These are phyloP conservation scores for Peronospora tabacina DNA, from an alignment of 352 stramenopile species.

Conservation along the genomic window DNA sequence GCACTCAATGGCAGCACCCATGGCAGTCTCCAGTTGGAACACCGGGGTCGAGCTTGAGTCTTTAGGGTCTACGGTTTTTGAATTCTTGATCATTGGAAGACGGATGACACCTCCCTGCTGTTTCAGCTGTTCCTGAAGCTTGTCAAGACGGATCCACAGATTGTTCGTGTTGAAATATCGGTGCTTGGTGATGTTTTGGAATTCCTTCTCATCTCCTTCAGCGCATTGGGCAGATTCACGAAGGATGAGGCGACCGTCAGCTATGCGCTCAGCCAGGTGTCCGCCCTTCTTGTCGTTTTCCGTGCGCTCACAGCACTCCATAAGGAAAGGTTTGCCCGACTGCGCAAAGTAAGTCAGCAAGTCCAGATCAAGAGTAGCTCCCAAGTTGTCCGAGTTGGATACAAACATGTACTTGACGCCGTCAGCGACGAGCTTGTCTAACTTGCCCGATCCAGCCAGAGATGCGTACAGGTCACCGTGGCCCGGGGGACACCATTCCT, in stretches of 20 bases:
- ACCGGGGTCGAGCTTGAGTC: slow-evolving; percentile 77
- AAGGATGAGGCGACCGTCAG: slow-evolving; percentile 93
- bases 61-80: slow-evolving; percentile 84
- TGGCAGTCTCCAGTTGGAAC: slow-evolving; percentile 83
- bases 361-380: slow-evolving; percentile 73
- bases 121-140: slow-evolving; percentile 71
- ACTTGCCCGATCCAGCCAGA: slow-evolving; percentile 74
- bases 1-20: slow-evolving; percentile 84
- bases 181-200: slow-evolving; percentile 86
- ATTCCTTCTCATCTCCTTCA: slow-evolving; percentile 64
- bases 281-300: slow-evolving; percentile 99
- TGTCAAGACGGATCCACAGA: slow-evolving; percentile 84
- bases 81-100: slow-evolving; percentile 85
- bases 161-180: slow-evolving; percentile 89
- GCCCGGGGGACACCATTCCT: slow-evolving; percentile 84
- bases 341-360: slow-evolving; percentile 85
- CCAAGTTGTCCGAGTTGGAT: slow-evolving; percentile 86
- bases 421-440: slow-evolving; percentile 78
- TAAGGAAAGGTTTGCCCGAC: slow-evolving; percentile 85
- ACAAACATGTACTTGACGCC: slow-evolving; percentile 89
- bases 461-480: slow-evolving; percentile 84
- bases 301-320: slow-evolving; percentile 96
- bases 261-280: slow-evolving; percentile 88
- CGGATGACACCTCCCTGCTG: slow-evolving; percentile 77
- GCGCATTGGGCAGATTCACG: slow-evolving; percentile 89